Percentiles rank a stretch among this genome's conserved stretches.
Evolutionary conservation across 78 protist species (phyloP).

Genomic region (Dictyostelium firmibasis): DNA sequence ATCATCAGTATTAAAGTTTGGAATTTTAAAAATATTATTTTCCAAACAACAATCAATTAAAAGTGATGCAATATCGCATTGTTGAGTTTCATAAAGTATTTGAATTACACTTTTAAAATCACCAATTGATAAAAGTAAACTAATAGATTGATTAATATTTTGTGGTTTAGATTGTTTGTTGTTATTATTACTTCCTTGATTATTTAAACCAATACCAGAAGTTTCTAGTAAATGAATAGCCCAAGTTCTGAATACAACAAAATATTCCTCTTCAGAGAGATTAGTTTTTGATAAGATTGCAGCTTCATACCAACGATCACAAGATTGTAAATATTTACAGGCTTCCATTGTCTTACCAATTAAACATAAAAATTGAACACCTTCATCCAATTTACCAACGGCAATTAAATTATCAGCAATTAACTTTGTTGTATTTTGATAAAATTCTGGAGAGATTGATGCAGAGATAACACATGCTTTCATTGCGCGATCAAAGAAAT

Average conservation of each 20-base stretch:
- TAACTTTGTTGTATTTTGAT: conserved; percentile 44
- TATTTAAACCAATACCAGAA: not conserved
- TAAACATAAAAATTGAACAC: conserved; percentile 76
- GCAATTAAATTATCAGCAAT: conserved; percentile 75
- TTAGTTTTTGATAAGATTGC: conserved; percentile 49
- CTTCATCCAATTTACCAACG: conserved; percentile 67
- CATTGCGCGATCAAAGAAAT: conserved; percentile 53
- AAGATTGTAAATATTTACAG: conserved; percentile 59
- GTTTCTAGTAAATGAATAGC: not conserved
- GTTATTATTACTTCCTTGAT: not conserved
- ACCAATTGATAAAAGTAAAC: conserved; percentile 41
- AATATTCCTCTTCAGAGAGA: conserved; percentile 46
- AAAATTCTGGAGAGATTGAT: conserved; percentile 30
- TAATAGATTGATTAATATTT: not conserved
- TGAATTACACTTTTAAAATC: conserved; percentile 53
- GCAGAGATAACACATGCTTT: conserved; percentile 75
- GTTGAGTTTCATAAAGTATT: conserved; percentile 38
- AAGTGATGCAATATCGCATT: conserved; percentile 48
- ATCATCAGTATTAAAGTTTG: not conserved
- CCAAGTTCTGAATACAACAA: conserved; percentile 42
- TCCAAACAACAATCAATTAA: conserved; percentile 45
- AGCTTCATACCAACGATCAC: conserved; percentile 77
- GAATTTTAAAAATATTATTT: conserved; percentile 2
- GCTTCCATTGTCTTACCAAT: conserved; percentile 77
- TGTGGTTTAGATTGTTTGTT: not conserved